Percentiles rank a stretch among this genome's conserved stretches.
Conservation (phyloP, 1,139 yeast species). For the Zygoascus sp. region DNA sequence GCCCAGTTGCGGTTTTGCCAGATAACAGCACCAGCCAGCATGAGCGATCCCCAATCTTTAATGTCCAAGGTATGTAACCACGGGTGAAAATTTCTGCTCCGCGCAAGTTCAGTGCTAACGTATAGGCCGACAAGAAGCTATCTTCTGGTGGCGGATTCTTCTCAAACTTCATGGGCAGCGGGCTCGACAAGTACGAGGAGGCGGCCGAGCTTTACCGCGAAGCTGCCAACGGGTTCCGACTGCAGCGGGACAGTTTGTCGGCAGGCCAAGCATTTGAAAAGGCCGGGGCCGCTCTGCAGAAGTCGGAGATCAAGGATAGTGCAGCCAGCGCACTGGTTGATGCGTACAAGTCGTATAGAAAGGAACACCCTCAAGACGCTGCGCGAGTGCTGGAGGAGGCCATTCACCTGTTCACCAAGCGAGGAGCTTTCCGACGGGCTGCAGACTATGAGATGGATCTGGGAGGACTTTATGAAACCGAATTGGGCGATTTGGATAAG, state of each 20-base stretch:
- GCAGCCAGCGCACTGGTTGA: conserved; percentile 89
- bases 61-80: conserved; percentile 16
- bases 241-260: conserved; percentile 54
- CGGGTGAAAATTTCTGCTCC: background rate
- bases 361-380: conserved; percentile 70
- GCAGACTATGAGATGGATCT: conserved; percentile 91
- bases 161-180: conserved; percentile 61
- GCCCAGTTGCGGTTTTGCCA: no score
- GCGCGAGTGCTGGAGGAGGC: conserved; percentile 74
- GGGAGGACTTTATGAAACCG: conserved; percentile 78
- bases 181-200: conserved; percentile 72
- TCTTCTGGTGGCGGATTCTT: conserved; percentile 72
- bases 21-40: no score
- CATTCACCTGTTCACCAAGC: conserved; percentile 73
- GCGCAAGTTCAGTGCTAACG: background rate
- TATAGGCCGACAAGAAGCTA: conserved; percentile 57
- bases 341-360: conserved; percentile 81
- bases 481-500: conserved; percentile 56
- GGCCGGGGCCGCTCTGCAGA: conserved; percentile 76
- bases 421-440: conserved; percentile 94
- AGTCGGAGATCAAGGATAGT: conserved; percentile 78
- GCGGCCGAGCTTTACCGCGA: conserved; percentile 86
- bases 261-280: conserved; percentile 84
- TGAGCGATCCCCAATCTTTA: conserved; percentile 19
- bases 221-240: conserved; percentile 83